A percentile compares a stretch with the other conserved stretches of the same genome.
Conservation (phyloP, 768 basidiomycete species). For the Leccinum barrowsii region DNA sequence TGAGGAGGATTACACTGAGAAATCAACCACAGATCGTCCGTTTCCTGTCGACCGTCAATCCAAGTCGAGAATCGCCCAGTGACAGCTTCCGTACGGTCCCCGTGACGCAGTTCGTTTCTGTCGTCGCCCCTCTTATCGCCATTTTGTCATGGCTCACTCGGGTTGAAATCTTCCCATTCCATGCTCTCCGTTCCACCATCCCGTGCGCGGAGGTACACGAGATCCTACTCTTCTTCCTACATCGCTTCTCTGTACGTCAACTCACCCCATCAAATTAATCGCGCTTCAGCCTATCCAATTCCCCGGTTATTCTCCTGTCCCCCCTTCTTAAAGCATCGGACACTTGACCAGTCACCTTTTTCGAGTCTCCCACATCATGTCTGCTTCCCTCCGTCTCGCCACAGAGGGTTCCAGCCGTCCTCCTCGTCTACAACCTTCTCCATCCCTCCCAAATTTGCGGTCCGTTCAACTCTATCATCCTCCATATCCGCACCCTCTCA, state of each 20-base stretch:
- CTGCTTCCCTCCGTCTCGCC: conserved; percentile 21
- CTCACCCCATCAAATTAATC: conserved; percentile 30
- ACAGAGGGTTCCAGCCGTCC: conserved; percentile 32
- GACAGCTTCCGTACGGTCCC: neutral
- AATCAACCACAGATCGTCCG: conserved; percentile 15
- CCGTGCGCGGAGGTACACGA: conserved; percentile 21
- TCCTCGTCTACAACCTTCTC: conserved; percentile 57
- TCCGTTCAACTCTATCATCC: conserved; percentile 24
- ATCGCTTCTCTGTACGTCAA: conserved; percentile 37
- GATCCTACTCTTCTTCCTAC: conserved; percentile 21
- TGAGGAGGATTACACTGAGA: conserved; percentile 25
- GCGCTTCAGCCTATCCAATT: conserved; percentile 29
- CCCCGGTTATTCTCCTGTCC: conserved; percentile 29
- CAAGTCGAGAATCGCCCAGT: conserved; percentile 2
- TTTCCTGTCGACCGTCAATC: conserved; percentile 10
- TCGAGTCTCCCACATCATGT: conserved; percentile 30
- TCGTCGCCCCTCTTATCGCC: conserved; percentile 12
- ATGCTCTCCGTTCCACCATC: conserved; percentile 18
- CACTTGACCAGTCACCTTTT: conserved; percentile 27
- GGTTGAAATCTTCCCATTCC: conserved; percentile 15
- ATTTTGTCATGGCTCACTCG: conserved; percentile 13
- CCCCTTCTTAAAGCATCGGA: conserved; percentile 31
- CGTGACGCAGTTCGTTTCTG: conserved; percentile 7
- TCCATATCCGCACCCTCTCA: neutral
- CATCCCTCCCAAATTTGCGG: conserved; percentile 71